Base-by-base conservation (phyloP, 495 filamentous ascomycete species). In the Echria macrotheca region DNA sequence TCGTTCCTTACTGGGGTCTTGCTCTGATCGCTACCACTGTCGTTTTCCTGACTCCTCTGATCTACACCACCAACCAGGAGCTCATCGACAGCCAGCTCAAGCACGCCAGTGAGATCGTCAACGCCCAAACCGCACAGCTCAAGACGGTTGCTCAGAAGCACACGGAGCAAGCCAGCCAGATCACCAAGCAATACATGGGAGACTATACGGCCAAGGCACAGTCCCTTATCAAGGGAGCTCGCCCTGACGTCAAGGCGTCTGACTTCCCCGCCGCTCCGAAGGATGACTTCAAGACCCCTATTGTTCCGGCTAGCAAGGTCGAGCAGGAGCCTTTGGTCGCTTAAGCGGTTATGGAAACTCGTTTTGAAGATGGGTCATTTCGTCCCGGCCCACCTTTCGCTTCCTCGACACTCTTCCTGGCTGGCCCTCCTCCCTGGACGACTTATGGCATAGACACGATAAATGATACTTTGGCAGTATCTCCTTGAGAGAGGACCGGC, bases 21-120 rank as follows among this genome's bases (percentile, higher is more conserved):
- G 73, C 86, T 40, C 72, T 97, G 49, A 77, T 96, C 54, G 78
- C 75, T 49, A 85, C 86, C 39, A 82, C 83, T 33, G 71, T 85
- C 53, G 68, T 82, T 59, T 99, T 95, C 77, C 74, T 96, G 54
- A 83, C 71, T n/a, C 93, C 93, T 29, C 78, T 96, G 47, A 65
- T 94, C 69, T 97, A 97, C 74, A 83, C 87, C 59, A 82, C 80
- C 70, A 97, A 99, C 82, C 83, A 87, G 65, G 89, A 96, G 67
- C 65, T 91, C 53, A 96, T 99, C 60, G 93, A 99, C 66, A 71
- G 78, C 50, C 87, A 96, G 57, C 70, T 99, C 48, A 68, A 77
- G 59, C 79, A 87, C 53, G 79, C 76, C 36, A 73, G 80, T 57
- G 71, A 86, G n/a, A 66, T 91, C 42, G 68, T 93, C 63, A 84